These are phyloP conservation scores for Phytophthora boehmeriae DNA, from an alignment of 352 stramenopile species.

Conservation along the genomic window DNA sequence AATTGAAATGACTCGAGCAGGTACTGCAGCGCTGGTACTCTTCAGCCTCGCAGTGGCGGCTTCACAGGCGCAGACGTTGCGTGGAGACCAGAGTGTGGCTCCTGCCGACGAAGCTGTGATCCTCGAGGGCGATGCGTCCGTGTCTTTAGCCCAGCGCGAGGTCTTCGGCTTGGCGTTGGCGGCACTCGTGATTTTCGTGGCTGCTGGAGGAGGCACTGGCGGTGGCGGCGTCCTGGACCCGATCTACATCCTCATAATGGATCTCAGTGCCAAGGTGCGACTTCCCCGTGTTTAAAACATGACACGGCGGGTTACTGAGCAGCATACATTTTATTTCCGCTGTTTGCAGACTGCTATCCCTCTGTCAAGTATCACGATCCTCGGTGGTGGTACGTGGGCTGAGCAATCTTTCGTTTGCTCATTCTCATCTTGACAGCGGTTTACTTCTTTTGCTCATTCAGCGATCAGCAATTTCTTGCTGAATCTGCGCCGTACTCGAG, in stretches of 20 bases:
- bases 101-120: constrained; percentile 14
- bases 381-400: constrained; percentile 71
- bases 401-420: background rate
- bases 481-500: constrained; percentile 91
- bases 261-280: constrained; percentile 84
- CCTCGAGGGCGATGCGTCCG: constrained; percentile 15
- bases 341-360: constrained; percentile 89
- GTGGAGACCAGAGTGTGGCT: constrained; percentile 6
- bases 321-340: background rate
- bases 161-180: constrained; percentile 56
- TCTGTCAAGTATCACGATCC: constrained; percentile 96
- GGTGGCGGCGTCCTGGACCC: constrained; percentile 95
- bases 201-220: constrained; percentile 88
- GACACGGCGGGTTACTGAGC: constrained; percentile 5
- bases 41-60: background rate
- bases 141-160: constrained; percentile 45
- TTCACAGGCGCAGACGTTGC: constrained; percentile 18
- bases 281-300: background rate
- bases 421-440: background rate
- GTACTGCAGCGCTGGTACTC: background rate
- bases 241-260: constrained; percentile 96
- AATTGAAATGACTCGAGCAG: background rate
- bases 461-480: constrained; percentile 93
- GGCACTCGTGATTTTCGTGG: constrained; percentile 82
- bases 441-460: constrained; percentile 9